Evolutionary conservation across 352 stramenopile species (phyloP).

Genomic region (Hyphochytrium catenoides): DNA sequence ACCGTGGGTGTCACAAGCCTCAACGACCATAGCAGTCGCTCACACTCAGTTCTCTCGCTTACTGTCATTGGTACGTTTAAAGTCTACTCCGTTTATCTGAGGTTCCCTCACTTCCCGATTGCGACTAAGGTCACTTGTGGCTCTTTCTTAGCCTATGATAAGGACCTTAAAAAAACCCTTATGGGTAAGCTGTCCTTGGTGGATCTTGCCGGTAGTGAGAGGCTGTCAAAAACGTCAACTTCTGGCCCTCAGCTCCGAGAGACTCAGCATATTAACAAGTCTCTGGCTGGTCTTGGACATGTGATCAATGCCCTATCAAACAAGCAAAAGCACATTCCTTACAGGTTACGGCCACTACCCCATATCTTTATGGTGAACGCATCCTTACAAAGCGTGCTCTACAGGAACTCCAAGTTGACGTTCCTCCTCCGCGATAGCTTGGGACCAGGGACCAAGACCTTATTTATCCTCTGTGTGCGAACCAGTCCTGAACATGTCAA

Average conservation of each 20-base stretch:
- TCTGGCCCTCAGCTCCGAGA: conserved; percentile 70
- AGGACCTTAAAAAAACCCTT: conserved; percentile 52
- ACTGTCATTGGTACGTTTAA: conserved; percentile 85
- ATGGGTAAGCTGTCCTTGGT: conserved; percentile 85
- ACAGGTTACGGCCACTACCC: no score
- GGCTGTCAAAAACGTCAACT: conserved; percentile 65
- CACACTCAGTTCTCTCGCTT: conserved; percentile 87
- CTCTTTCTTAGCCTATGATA: no score
- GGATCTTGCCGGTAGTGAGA: conserved; percentile 71
- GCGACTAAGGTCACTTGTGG: no score
- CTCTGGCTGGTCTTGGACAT: conserved; percentile 66
- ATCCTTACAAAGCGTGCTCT: no score
- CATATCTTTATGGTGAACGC: no score
- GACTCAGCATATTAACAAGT: conserved; percentile 82
- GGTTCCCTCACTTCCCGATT: no score
- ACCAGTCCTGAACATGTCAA: not conserved
- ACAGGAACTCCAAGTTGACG: conserved; percentile 56
- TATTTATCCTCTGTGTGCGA: conserved; percentile 7
- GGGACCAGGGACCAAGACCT: conserved; percentile 6
- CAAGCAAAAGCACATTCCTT: no score
- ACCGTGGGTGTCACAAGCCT: conserved; percentile 70
- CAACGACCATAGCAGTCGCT: conserved; percentile 73
- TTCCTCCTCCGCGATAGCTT: conserved; percentile 36
- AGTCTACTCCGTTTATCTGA: conserved; percentile 62
- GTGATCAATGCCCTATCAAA: conserved; percentile 84